phyloP scores from a whole-genome alignment of 2,329 filamentous ascomycete genomes.

The Graphiopsis chlorocephala region DNA sequence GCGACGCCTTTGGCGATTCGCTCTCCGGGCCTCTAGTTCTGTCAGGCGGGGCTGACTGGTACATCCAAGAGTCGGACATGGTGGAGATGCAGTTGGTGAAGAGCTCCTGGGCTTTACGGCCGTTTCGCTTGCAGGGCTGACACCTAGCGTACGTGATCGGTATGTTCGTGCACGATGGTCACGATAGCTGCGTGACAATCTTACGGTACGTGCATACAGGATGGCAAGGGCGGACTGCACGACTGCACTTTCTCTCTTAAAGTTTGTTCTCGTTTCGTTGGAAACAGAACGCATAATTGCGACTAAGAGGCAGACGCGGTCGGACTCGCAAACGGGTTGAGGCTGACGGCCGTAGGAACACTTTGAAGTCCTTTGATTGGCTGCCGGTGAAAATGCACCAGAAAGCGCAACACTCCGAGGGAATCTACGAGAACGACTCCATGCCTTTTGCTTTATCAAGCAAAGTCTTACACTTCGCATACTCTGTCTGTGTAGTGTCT shows the following conservation, averaged over 20 bases:
- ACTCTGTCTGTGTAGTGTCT: neutral
- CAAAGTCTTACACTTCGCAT: neutral
- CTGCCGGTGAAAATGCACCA: neutral
- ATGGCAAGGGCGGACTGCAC: neutral
- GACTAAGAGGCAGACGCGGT: neutral
- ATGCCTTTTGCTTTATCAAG: too few species aligned
- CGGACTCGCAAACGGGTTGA: neutral
- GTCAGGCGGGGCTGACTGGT: constrained; percentile 8
- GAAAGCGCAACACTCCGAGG: neutral
- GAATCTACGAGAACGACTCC: neutral
- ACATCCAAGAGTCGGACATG: constrained; percentile 22
- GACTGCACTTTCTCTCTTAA: neutral
- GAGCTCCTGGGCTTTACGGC: constrained; percentile 9
- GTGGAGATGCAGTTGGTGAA: neutral
- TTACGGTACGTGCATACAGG: neutral
- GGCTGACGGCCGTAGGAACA: neutral
- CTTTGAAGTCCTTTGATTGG: neutral
- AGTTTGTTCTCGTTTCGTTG: neutral
- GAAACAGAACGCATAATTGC: neutral
- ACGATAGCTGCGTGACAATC: neutral
- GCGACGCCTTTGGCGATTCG: constrained; percentile 7
- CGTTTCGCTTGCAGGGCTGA: constrained; percentile 15
- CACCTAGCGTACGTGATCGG: constrained; percentile 8
- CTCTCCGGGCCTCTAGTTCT: neutral
- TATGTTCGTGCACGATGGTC: constrained; percentile 4